Evolutionary conservation across 2,329 filamentous ascomycete species (phyloP).

Genomic region (Trichocomaceae sp.): DNA sequence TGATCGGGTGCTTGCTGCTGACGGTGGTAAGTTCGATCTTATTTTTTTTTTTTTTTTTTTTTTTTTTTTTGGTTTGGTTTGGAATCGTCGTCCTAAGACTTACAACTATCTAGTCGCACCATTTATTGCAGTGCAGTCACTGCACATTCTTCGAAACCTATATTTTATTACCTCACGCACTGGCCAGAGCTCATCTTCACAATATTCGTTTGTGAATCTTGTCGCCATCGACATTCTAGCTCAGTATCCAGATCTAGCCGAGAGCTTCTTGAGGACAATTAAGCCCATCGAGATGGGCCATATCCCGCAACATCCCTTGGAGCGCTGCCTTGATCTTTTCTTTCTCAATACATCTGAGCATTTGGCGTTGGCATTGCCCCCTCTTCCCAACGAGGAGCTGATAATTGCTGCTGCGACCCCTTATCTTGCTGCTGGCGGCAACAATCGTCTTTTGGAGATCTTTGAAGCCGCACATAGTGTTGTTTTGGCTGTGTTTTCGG

Average conservation of each 20-base stretch:
- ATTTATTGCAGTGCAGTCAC: constrained; percentile 60
- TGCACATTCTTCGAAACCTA: constrained; percentile 68
- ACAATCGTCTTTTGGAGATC: constrained; percentile 57
- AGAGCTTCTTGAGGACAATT: constrained; percentile 61
- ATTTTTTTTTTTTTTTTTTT: too few species aligned
- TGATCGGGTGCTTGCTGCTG: constrained; percentile 49
- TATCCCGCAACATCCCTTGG: constrained; percentile 58
- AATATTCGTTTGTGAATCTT: constrained; percentile 77
- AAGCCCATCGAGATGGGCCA: constrained; percentile 49
- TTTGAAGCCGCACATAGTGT: constrained; percentile 86
- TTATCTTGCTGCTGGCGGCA: constrained; percentile 60
- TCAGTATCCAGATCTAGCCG: constrained; percentile 59
- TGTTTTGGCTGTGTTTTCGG: constrained; percentile 70
- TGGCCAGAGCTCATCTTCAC: constrained; percentile 68
- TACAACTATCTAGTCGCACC: constrained; percentile 48
- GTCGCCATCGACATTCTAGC: constrained; percentile 74
- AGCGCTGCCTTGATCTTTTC: constrained; percentile 73
- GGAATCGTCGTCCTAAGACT: neutral
- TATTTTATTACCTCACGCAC: constrained; percentile 75
- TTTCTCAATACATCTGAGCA: constrained; percentile 85
- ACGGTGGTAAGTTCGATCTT: constrained; percentile 40
- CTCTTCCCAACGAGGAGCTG: constrained; percentile 62
- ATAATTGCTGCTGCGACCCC: constrained; percentile 67
- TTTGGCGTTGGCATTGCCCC: constrained; percentile 63
- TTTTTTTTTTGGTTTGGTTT: too few species aligned